phyloP scores from a whole-genome alignment of 352 stramenopile genomes.

The Aphanomyces astaci region DNA sequence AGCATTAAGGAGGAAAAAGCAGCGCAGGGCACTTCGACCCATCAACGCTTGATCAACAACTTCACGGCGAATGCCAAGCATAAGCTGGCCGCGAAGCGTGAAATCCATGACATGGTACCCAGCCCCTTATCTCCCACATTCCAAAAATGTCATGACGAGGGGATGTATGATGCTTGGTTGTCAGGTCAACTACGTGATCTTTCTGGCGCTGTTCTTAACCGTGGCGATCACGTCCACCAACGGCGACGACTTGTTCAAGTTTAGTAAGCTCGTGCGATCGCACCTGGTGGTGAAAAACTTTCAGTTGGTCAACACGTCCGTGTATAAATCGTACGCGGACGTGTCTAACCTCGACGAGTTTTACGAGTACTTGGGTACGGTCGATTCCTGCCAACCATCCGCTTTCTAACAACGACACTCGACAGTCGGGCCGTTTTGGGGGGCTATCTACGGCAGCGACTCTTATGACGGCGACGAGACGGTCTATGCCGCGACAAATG shows the following conservation, averaged over 20 bases:
- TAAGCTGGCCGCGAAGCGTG: background rate
- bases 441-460: background rate
- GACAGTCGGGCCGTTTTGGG: constrained; percentile 5
- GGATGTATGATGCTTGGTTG: too few species aligned
- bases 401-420: background rate
- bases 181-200: constrained; percentile 18
- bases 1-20: background rate
- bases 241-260: constrained; percentile 7
- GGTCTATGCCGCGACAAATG: background rate
- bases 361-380: constrained; percentile 8
- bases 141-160: too few species aligned
- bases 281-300: constrained; percentile 8
- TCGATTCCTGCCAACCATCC: too few species aligned
- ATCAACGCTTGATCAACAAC: background rate
- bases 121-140: too few species aligned
- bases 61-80: constrained; percentile 10
- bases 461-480: constrained; percentile 17
- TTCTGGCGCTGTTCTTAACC: constrained; percentile 12
- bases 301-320: constrained; percentile 17
- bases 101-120: constrained; percentile 19
- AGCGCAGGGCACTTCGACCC: background rate
- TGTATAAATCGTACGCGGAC: constrained; percentile 14
- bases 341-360: constrained; percentile 18
- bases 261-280: background rate
- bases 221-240: constrained; percentile 2